Base-by-base conservation (phyloP, 2,329 filamentous ascomycete genomes). In the Lasiodiplodia hormozganensis region DNA sequence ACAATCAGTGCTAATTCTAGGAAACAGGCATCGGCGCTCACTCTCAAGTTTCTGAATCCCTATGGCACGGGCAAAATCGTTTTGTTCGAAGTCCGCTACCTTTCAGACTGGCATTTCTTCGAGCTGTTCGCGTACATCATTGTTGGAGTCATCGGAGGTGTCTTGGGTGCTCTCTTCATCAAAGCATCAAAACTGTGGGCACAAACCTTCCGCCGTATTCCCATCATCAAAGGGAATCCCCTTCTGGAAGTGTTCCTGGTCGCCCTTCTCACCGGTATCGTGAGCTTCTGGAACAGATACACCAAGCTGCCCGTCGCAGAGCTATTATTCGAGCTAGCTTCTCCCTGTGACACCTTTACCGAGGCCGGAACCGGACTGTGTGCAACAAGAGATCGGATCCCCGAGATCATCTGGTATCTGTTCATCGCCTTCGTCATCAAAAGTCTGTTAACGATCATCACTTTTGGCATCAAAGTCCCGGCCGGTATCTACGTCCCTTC, bases 41-140 rank as follows among this genome's bases (percentile, higher is more conserved):
- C 94, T 1, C 84, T 99, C 73, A 97, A 97, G 76, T 97, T 97
- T 72, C 84, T 98, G 47, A 96, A 99, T 74, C 96, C 96, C 0
- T 99, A 98, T 74, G 95, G 95, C 36, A 98, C 94, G 0, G 90
- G 92, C 77, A 98, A 99, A 81, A 97, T 99, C 71, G 96, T 99
- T 73, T 87, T 98, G 75, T 99, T 99, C 78, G 90, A 98, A 78
- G 94, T 99, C 62, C 89, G 94, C 12, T 99, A 98, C 76, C 79
- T 92, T 12, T 87, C 90, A 1, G 95, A 98, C 76, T 99, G 96
- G 96, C 89, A 93, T 72, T 93, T 93, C 75, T 98, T 98, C 76
- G 96, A 99, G 79, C 86, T 99, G 62, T 85, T 87, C 47, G 89
- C 88, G 68, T 99, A 98, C 79, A 89, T 96, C 62, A 80, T 95